Conservation (phyloP, 2,329 filamentous ascomycete species). For the Apiospora kogelbergensis region DNA sequence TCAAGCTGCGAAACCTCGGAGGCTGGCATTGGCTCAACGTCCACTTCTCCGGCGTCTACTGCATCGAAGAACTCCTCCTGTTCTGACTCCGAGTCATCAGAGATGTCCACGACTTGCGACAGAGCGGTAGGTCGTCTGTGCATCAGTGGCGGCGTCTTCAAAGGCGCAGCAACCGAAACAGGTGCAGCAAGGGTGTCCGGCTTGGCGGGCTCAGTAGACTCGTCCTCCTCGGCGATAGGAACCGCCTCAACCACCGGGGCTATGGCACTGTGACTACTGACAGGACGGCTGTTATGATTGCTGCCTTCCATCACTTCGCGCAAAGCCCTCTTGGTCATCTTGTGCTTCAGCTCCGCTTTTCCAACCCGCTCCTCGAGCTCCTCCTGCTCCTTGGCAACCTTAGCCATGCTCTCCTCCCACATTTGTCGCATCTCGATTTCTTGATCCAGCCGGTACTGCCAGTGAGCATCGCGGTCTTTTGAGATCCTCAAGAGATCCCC, state of each 20-base stretch:
- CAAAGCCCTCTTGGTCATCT: conserved; percentile 83
- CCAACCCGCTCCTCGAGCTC: conserved; percentile 83
- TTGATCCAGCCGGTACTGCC: conserved; percentile 91
- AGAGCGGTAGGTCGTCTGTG: conserved; percentile 64
- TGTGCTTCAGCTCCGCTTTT: conserved; percentile 87
- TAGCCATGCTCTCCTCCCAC: conserved; percentile 99
- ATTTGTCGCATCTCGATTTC: conserved; percentile 89
- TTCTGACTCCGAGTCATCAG: conserved; percentile 73
- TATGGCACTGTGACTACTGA: conserved; percentile 28
- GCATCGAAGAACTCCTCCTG: conserved; percentile 98
- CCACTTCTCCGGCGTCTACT: conserved; percentile 87
- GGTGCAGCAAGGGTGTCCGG: conserved; percentile 20
- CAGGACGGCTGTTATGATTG: conserved; percentile 30
- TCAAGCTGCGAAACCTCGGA: conserved; percentile 40
- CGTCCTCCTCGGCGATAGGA: conserved; percentile 24
- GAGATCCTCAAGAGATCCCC: conserved; percentile 89
- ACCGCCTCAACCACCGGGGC: conserved; percentile 19
- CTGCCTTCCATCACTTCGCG: conserved; percentile 37
- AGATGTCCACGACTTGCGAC: conserved; percentile 70
- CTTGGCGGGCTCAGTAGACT: conserved; percentile 14
- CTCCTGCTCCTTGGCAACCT: conserved; percentile 93
- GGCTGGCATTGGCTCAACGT: conserved; percentile 68
- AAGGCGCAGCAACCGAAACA: not conserved
- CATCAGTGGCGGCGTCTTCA: conserved; percentile 38
- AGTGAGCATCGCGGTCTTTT: conserved; percentile 90